A percentile compares a stretch with the other conserved stretches of the same genome.
These are phyloP conservation scores for Phaffomyces thermotolerans DNA, from an alignment of 805 yeast species.

Conservation along the genomic window DNA sequence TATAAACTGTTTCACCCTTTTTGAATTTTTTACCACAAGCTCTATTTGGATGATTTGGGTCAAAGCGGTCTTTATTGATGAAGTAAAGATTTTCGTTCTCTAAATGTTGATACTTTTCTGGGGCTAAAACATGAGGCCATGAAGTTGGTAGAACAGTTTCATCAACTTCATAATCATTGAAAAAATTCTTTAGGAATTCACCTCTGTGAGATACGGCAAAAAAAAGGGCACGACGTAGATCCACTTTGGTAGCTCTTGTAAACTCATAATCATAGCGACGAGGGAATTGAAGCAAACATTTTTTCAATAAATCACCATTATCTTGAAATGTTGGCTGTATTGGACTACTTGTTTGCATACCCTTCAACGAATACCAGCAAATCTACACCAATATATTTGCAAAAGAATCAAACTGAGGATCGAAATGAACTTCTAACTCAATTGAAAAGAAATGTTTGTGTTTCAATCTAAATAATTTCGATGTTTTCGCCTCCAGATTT, in stretches of 20 bases:
- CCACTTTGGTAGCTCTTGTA: conserved; percentile 23
- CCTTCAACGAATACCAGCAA: too few species aligned
- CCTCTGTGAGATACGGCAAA: conserved; percentile 37
- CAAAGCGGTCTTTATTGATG: conserved; percentile 5
- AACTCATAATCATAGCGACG: conserved; percentile 26
- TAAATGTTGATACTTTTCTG: conserved; percentile 20
- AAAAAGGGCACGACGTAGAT: conserved; percentile 37
- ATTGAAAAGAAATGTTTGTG: too few species aligned
- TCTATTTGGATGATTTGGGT: conserved; percentile 46
- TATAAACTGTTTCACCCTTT: conserved; percentile 75
- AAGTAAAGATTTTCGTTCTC: conserved; percentile 17
- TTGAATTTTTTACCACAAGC: conserved; percentile 70
- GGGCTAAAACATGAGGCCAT: conserved; percentile 18
- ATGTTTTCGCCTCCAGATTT: too few species aligned
- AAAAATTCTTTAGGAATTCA: conserved; percentile 31
- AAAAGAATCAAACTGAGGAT: neutral
- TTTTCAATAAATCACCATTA: conserved; percentile 21
- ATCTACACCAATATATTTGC: too few species aligned
- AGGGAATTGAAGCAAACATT: conserved; percentile 35
- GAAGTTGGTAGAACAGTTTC: conserved; percentile 15
- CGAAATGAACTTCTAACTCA: neutral
- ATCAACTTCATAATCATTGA: conserved; percentile 23
- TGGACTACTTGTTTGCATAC: neutral
- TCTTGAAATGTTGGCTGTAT: conserved; percentile 13
- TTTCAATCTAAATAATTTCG: too few species aligned